Evolutionary conservation across 176 grass and related monocot genomes (phyloP).

Genomic region (Oropetium thomaeum): DNA sequence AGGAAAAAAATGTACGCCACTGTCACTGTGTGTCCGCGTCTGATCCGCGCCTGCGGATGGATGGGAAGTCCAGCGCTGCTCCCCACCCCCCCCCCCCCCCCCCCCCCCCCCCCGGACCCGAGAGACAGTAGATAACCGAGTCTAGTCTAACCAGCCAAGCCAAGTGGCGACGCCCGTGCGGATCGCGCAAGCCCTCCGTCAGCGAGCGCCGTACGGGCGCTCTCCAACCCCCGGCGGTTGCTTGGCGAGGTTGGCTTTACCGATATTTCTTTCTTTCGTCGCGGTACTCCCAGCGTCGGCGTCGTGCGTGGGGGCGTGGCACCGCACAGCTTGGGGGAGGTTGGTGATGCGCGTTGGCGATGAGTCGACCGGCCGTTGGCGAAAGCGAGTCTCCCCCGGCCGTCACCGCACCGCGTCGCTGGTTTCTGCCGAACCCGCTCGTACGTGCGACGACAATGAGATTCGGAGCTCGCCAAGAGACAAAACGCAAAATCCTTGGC

Average conservation of each 20-base stretch:
- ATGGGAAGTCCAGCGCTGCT: neutral
- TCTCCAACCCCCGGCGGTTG: constrained; percentile 20
- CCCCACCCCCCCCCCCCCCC: neutral
- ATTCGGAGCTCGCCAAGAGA: neutral
- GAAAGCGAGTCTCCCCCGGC: constrained; percentile 22
- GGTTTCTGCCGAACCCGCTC: neutral
- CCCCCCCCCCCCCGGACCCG: no score
- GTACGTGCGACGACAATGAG: neutral
- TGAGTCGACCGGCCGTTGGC: constrained; percentile 1
- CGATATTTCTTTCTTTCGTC: neutral
- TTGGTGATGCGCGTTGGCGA: constrained; percentile 36
- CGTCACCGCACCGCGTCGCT: neutral
- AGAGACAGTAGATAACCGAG: no score
- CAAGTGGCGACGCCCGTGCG: neutral
- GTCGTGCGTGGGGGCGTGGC: no score
- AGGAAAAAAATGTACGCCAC: neutral
- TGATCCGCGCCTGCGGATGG: neutral
- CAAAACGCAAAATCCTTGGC: neutral
- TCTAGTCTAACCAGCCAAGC: neutral
- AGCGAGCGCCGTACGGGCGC: neutral
- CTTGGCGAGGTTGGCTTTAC: neutral
- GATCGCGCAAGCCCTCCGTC: neutral
- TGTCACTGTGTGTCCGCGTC: neutral
- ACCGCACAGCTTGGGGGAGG: no score
- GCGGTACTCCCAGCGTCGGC: neutral